Conservation (phyloP, 2,329 filamentous ascomycete species). For the Penicillium sp. region DNA sequence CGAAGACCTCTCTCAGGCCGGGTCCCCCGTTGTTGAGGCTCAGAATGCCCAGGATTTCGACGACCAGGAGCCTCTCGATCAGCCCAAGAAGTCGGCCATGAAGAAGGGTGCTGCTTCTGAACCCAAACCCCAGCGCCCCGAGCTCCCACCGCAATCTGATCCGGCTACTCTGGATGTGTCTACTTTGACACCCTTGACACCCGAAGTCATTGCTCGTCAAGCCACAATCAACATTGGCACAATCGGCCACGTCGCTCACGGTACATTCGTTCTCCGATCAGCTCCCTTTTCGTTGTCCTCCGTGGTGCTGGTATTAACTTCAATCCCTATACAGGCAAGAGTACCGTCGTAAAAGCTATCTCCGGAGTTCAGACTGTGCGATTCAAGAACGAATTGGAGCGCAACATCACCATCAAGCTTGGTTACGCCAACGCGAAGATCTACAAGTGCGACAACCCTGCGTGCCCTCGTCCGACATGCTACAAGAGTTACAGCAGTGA, state of each 20-base stretch:
- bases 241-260: constrained; percentile 94
- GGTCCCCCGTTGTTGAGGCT: constrained; percentile 55
- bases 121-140: constrained; percentile 64
- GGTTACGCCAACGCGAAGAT: constrained; percentile 99
- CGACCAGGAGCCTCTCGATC: constrained; percentile 71
- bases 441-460: constrained; percentile 93
- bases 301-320: background rate
- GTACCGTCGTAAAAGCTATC: constrained; percentile 96
- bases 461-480: constrained; percentile 92
- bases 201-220: constrained; percentile 96
- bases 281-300: background rate
- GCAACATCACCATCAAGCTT: constrained; percentile 99
- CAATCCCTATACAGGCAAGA: background rate
- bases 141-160: constrained; percentile 87
- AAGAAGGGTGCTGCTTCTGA: constrained; percentile 71
- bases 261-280: background rate
- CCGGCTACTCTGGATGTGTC: constrained; percentile 85
- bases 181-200: constrained; percentile 80
- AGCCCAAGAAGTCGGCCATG: constrained; percentile 80
- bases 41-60: constrained; percentile 69
- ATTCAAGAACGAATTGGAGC: constrained; percentile 99
- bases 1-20: constrained; percentile 53
- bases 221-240: constrained; percentile 95
- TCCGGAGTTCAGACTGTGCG: constrained; percentile 98
- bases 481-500: constrained; percentile 98